Percentiles rank a stretch among this genome's conserved stretches.
phyloP scores from a whole-genome alignment of 2,329 filamentous ascomycete genomes.

The Tolypocladium tundrense region DNA sequence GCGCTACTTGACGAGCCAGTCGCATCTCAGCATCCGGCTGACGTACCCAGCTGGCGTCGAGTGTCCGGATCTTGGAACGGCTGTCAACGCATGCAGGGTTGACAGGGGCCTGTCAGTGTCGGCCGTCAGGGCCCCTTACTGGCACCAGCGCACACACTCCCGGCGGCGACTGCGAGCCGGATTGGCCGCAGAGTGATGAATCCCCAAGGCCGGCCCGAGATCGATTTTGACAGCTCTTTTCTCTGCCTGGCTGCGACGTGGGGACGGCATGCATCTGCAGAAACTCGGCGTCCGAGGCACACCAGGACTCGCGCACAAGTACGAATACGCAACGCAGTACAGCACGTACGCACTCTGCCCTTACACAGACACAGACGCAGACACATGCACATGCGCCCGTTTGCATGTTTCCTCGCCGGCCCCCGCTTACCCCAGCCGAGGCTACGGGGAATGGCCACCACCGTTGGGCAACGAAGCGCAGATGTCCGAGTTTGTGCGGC shows the following conservation, averaged over 20 bases:
- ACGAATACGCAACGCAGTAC: neutral
- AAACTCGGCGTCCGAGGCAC: neutral
- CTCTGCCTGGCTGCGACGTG: neutral
- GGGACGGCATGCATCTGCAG: neutral
- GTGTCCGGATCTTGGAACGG: constrained; percentile 4
- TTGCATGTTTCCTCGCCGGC: neutral
- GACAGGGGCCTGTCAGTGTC: constrained; percentile 4
- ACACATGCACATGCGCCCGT: neutral
- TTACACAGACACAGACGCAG: neutral
- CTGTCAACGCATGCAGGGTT: constrained; percentile 8
- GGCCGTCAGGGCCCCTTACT: neutral
- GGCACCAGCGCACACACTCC: neutral
- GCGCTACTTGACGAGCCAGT: constrained; percentile 21
- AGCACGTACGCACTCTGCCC: neutral
- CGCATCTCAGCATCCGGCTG: constrained; percentile 17
- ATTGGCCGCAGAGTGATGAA: neutral
- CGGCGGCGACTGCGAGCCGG: neutral
- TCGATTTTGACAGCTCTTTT: constrained; percentile 1
- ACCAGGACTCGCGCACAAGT: neutral
- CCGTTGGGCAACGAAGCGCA: neutral
- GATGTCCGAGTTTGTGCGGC: neutral
- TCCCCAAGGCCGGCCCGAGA: neutral
- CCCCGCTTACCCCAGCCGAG: neutral
- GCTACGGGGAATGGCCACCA: neutral
- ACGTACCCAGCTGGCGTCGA: constrained; percentile 10